phyloP scores from a whole-genome alignment of 164 flowering plant species.

The Protea cynaroides region DNA sequence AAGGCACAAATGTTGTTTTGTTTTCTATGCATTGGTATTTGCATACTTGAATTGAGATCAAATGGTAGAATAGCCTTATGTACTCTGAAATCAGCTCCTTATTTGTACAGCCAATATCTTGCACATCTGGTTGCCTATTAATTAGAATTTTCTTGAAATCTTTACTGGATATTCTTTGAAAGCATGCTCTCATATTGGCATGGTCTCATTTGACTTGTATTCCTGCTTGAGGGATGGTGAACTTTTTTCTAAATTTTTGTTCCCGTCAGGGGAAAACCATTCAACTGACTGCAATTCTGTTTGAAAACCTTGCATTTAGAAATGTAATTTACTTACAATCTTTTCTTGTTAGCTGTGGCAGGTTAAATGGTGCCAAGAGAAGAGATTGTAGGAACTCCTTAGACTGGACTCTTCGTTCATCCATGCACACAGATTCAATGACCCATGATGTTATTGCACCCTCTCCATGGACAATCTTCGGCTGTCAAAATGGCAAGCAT shows the following conservation, averaged over 20 bases:
- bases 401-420: conserved; percentile 63
- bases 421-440: conserved; percentile 39
- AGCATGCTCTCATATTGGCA: background rate
- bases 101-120: background rate
- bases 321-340: background rate
- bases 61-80: no score
- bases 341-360: conserved; percentile 15
- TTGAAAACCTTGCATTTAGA: background rate
- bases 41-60: no score
- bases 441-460: conserved; percentile 85
- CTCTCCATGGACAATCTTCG: conserved; percentile 89
- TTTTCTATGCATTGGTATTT: no score
- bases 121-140: background rate
- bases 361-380: conserved; percentile 40
- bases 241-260: background rate
- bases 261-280: background rate
- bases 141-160: background rate
- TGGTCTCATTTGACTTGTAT: background rate
- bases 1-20: no score
- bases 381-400: conserved; percentile 27
- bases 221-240: background rate
- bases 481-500: conserved; percentile 74
- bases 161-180: background rate
- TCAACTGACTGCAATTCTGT: background rate
- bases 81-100: background rate